phyloP scores from a whole-genome alignment of 2,329 filamentous ascomycete genomes.

The Cryoendolithus antarcticus region DNA sequence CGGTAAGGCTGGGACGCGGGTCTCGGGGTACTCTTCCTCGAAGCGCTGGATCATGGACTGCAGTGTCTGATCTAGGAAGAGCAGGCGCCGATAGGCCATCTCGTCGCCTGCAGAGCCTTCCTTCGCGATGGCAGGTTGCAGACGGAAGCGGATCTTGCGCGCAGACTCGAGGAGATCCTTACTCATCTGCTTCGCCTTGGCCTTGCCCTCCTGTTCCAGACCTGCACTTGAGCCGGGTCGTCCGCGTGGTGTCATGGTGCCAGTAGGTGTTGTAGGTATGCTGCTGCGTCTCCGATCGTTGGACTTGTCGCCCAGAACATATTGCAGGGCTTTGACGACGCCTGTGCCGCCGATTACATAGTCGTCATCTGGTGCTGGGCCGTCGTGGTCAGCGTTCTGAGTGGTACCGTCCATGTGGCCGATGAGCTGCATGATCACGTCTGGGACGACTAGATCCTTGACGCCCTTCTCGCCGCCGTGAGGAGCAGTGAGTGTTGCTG shows the following conservation, averaged over 20 bases:
- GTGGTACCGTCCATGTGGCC: constrained; percentile 50
- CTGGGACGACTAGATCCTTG: constrained; percentile 54
- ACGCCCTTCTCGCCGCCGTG: constrained; percentile 38
- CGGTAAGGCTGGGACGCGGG: constrained; percentile 38
- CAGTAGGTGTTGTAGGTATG: constrained; percentile 22
- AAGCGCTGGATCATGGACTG: constrained; percentile 89
- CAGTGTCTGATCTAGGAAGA: constrained; percentile 80
- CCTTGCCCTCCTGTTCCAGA: constrained; percentile 23
- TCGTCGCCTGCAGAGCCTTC: constrained; percentile 61
- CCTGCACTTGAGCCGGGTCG: constrained; percentile 17
- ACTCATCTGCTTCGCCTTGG: constrained; percentile 81
- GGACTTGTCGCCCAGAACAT: constrained; percentile 74
- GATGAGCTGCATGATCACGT: constrained; percentile 77
- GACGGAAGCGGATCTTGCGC: constrained; percentile 69
- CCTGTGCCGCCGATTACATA: constrained; percentile 94
- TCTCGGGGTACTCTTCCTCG: constrained; percentile 92
- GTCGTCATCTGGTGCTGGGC: constrained; percentile 72
- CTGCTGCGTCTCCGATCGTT: constrained; percentile 29
- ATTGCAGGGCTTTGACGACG: constrained; percentile 84
- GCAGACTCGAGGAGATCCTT: constrained; percentile 80
- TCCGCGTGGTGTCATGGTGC: constrained; percentile 30
- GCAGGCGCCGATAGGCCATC: constrained; percentile 63
- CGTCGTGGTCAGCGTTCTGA: constrained; percentile 45
- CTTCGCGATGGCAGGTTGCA: constrained; percentile 72
- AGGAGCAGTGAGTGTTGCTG: constrained; percentile 29